Conservation (phyloP, 163 green algal genomes). For the Prototheca wickerhamii region DNA sequence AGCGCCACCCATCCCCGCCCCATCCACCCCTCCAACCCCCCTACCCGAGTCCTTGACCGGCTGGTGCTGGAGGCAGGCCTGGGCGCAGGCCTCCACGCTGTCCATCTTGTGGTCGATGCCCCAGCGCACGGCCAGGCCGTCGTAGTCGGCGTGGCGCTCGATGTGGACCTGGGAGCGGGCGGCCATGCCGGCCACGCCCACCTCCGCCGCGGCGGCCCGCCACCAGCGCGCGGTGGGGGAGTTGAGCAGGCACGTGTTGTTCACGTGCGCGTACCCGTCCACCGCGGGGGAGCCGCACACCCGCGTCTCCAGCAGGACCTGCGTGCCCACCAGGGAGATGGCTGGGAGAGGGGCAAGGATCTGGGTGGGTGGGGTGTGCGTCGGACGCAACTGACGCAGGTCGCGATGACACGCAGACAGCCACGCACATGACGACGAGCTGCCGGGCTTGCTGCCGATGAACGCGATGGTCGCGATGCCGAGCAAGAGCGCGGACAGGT, state of each 20-base stretch:
- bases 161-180: constrained; percentile 30
- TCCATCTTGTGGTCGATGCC: constrained; percentile 55
- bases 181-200: constrained; percentile 24
- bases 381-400: too few species aligned
- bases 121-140: constrained; percentile 42
- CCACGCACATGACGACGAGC: too few species aligned
- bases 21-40: constrained; percentile 5
- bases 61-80: constrained; percentile 44
- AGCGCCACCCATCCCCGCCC: too few species aligned
- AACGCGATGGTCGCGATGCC: too few species aligned
- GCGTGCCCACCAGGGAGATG: background rate
- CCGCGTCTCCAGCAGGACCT: constrained; percentile 23
- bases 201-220: background rate
- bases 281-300: constrained; percentile 66
- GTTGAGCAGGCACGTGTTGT: constrained; percentile 54
- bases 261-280: constrained; percentile 68
- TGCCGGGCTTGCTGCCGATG: too few species aligned
- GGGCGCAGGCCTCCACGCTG: constrained; percentile 46
- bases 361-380: too few species aligned
- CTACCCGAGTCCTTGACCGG: constrained; percentile 7
- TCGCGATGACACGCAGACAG: too few species aligned
- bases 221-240: constrained; percentile 47
- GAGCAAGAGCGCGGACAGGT: too few species aligned
- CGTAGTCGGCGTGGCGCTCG: constrained; percentile 45
- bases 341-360: too few species aligned